Evolutionary conservation across 129 eudicot genomes (phyloP), one percentile per base, ranked within the genome.

Genomic region (Deinandra increscens): DNA sequence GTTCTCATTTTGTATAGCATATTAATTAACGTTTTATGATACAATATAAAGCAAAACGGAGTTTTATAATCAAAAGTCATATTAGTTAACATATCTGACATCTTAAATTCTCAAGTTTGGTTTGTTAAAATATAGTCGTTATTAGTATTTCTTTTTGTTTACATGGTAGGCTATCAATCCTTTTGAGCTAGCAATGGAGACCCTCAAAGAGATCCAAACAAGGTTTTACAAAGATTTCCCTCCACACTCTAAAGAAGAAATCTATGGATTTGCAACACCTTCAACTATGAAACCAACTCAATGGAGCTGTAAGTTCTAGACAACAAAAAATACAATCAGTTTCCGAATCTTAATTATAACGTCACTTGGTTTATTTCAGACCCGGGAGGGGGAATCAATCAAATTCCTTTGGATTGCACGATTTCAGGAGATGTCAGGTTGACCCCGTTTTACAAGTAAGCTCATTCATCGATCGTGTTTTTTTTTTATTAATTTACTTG

Each of bases 201-300:
- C 87, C 58, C 79, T 85, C 34, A 84, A 91, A 78, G 96, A 72
- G 81, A 91, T 91, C 75, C 97, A 91, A 78, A 69, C 64, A 7
- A 76, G 95, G 60, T 91, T 91, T 73, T 91, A 91, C 75, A 71
- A 51, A 74, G 96, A 91, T 81, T 91, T 86, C 69, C 97, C 97
- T 61, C 89, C 97, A 23, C 96, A 91, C 83, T 68, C 88, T 60
- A 80, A 86, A 69, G 97, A 91, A 82, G 39, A 84, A 81, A 80
- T 80, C 50, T 91, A 91, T 69, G 94, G 84, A 48, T 91, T 84
- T 76, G 97, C 91, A 46, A 86, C 97, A 36, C 97, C 97, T 60
- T 91, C 97, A 50, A 91, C 97, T 49, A 86, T 91, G 95, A 91
- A 91, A 78, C 97, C 97, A 58, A 91, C 96, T 71, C 97, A 88